Evolutionary conservation across 2,329 filamentous ascomycete genomes (phyloP), one percentile per base, ranked within the genome.

Genomic region (Botrytis fabae): DNA sequence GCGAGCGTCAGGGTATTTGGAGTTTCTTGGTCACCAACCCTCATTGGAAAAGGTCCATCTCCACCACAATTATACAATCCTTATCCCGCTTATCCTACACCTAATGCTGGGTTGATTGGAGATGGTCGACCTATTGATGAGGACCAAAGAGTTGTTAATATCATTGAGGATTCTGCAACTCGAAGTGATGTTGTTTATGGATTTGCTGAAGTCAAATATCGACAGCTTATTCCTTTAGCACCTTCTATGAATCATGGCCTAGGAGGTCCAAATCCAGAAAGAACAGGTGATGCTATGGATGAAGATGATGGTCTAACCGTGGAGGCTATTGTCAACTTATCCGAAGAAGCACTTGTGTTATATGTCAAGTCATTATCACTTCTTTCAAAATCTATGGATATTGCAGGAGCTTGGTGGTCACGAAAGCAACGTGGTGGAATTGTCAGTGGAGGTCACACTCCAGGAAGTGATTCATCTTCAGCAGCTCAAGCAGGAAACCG

Each of bases 201-300:
- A 4, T 98, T 99, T 82, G 96, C 96, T 9, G 95, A 99, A 83
- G 95, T 99, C 80, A 99, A 99, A 83, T 98, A 97, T 83, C 96
- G 97, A 82, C 96, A 99, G 82, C 87, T 99, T n/a, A 89, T 98
- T 68, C 96, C 96, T 4, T 85, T 96, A 62, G 90, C 93, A 1
- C 96, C 95, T 1, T 95, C 93, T 0, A 88, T 88, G 76, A 90
- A 93, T 66, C 90, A 92, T 77, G 90, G 89, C 9, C 86, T 94
- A 6, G 91, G 91, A 10, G 90, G 91, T 22, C 82, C 87, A n/a
- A 83, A 84, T 6, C 80, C 84, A 14, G 89, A 91, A 6, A 85
- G 87, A 78, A 80, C 86, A 75, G 82, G 83, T 18, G 88, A 90
- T 32, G 81, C 82, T 7, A 83, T 86, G n/a, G 82, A 84, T 18